Percentiles rank a stretch among this genome's conserved stretches.
Evolutionary conservation across 495 filamentous ascomycete genomes (phyloP).

Genomic region (Talaromyces adpressus): DNA sequence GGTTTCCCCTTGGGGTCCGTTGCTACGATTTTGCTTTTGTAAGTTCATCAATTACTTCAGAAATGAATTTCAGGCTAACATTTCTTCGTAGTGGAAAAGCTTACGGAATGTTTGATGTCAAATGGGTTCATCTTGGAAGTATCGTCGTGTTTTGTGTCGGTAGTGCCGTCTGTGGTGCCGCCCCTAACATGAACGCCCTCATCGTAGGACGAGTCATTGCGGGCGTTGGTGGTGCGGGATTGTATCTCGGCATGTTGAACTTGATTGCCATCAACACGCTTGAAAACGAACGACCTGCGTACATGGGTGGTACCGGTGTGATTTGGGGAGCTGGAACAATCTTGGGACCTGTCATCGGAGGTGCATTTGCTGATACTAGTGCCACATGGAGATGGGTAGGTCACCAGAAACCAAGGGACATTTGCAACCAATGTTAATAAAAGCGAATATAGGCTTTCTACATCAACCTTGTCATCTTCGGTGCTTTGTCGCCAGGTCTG

Average conservation of each 20-base stretch:
- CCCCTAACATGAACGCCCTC: conserved; percentile 36
- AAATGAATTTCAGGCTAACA: too few species aligned
- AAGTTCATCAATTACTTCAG: too few species aligned
- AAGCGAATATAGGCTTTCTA: conserved; percentile 8
- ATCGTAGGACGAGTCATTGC: conserved; percentile 40
- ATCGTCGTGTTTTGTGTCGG: conserved; percentile 37
- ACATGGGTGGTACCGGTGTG: conserved; percentile 28
- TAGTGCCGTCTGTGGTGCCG: conserved; percentile 38
- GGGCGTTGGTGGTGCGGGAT: conserved; percentile 38
- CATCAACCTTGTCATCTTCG: conserved; percentile 53
- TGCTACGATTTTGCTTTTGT: too few species aligned
- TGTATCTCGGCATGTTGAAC: conserved; percentile 44
- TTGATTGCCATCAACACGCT: conserved; percentile 36
- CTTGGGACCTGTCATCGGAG: conserved; percentile 34
- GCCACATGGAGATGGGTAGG: conserved; percentile 37
- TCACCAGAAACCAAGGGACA: not conserved
- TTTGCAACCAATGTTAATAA: not conserved
- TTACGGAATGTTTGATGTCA: conserved; percentile 11
- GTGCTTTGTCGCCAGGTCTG: conserved; percentile 43
- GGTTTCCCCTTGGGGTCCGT: conserved; percentile 32
- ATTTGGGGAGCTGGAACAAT: conserved; percentile 43
- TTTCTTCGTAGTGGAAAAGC: not conserved
- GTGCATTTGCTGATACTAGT: conserved; percentile 23
- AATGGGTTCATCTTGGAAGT: conserved; percentile 37
- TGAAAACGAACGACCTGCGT: conserved; percentile 36